A percentile compares a stretch with the other conserved stretches of the same genome.
These are phyloP conservation scores for Tuber umbilicatum DNA, from an alignment of 495 filamentous ascomycete genomes.

Conservation along the genomic window DNA sequence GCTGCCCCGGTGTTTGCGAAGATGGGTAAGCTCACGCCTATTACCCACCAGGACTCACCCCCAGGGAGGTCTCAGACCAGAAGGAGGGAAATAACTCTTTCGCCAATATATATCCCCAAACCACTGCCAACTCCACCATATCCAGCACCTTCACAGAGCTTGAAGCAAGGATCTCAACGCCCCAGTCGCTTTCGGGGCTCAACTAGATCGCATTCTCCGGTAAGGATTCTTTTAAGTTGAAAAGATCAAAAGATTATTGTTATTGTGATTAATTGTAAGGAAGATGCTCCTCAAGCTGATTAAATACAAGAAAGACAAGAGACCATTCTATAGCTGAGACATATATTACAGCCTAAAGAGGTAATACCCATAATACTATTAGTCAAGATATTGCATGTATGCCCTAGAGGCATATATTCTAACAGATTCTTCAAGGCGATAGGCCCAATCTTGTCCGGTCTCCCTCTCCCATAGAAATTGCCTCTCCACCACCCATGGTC, in stretches of 20 bases:
- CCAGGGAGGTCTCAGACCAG: background rate
- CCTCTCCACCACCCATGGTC: slow-evolving; percentile 2
- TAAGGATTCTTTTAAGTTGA: no score
- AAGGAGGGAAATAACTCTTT: background rate
- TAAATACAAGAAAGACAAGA: no score
- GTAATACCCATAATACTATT: no score
- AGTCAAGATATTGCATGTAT: no score
- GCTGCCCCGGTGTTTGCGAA: background rate
- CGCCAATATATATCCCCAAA: background rate
- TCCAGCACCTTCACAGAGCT: background rate
- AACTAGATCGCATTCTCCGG: background rate
- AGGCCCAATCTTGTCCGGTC: background rate
- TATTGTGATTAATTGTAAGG: no score
- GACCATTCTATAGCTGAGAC: no score
- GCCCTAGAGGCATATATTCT: no score
- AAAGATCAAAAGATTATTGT: no score
- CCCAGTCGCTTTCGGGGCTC: background rate
- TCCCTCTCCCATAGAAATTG: slow-evolving; percentile 6
- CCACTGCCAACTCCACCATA: background rate
- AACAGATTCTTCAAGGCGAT: background rate
- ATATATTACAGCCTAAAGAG: no score
- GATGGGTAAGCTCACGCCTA: background rate
- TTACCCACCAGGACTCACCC: background rate
- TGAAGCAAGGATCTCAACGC: background rate
- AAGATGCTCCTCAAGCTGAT: no score